phyloP scores from a whole-genome alignment of 768 basidiomycete genomes.

The Pleurotus ostreatus region DNA sequence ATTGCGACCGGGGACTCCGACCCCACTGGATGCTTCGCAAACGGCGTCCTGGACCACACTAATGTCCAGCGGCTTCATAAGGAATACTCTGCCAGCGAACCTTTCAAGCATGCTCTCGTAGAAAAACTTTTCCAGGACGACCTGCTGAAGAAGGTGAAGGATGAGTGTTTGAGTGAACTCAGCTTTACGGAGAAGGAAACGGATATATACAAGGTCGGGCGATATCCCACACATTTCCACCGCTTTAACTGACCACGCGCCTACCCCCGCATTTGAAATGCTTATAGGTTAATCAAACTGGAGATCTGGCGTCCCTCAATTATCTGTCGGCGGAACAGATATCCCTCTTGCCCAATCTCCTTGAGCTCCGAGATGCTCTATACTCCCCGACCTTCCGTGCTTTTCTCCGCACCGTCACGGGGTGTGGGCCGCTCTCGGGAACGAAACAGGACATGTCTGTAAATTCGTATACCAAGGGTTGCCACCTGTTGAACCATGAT shows the following conservation, averaged over 20 bases:
- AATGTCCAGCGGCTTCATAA: conserved; percentile 52
- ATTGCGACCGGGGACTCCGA: conserved; percentile 20
- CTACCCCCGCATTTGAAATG: conserved; percentile 7
- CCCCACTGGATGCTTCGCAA: conserved; percentile 39
- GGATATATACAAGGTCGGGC: conserved; percentile 89
- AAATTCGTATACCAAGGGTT: conserved; percentile 86
- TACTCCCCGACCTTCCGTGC: conserved; percentile 81
- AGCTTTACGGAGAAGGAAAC: conserved; percentile 93
- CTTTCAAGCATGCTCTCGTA: conserved; percentile 82
- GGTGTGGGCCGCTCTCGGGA: conserved; percentile 89
- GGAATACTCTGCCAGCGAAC: conserved; percentile 54
- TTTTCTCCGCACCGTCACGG: conserved; percentile 83
- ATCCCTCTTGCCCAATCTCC: conserved; percentile 73
- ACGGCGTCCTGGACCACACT: conserved; percentile 52
- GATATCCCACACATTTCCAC: neutral
- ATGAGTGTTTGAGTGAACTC: conserved; percentile 76
- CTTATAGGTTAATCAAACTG: conserved; percentile 88
- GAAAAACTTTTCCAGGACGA: conserved; percentile 82
- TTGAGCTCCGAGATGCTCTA: conserved; percentile 83
- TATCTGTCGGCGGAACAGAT: conserved; percentile 79
- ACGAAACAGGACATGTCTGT: conserved; percentile 94
- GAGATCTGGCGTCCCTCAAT: conserved; percentile 90
- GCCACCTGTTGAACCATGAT: conserved; percentile 96
- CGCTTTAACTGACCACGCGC: neutral
- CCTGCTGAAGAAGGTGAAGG: conserved; percentile 74